These are phyloP conservation scores for Nicotiana paniculata DNA, from an alignment of 257 asterid species.

Conservation along the genomic window DNA sequence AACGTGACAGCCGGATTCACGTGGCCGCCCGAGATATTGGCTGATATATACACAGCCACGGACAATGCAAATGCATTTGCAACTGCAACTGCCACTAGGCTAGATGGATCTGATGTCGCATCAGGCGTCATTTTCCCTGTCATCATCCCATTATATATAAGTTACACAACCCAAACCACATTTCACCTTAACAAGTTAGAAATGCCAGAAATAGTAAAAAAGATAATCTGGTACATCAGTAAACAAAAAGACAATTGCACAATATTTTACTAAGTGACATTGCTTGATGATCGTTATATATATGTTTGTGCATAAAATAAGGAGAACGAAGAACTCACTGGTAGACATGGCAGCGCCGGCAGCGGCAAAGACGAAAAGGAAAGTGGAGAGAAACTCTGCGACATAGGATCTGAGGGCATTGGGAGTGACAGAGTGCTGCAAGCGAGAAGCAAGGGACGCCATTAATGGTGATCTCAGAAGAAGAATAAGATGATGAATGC, in stretches of 20 bases:
- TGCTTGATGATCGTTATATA: no score
- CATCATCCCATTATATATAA: neutral
- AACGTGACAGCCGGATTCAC: constrained; percentile 89
- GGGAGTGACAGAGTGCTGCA: constrained; percentile 50
- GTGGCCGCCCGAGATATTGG: constrained; percentile 75
- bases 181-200: neutral
- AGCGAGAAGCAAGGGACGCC: constrained; percentile 60
- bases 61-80: constrained; percentile 58
- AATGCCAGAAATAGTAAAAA: no score
- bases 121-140: constrained; percentile 45
- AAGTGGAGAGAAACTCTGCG: constrained; percentile 89
- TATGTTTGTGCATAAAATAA: neutral
- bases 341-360: constrained; percentile 66
- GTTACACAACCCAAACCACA: neutral
- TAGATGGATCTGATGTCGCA: constrained; percentile 32
- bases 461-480: constrained; percentile 15
- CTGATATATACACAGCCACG: constrained; percentile 53
- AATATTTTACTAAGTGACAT: neutral
- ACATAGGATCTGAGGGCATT: constrained; percentile 66
- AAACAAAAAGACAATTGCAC: neutral
- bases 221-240: no score
- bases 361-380: constrained; percentile 70
- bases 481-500: neutral
- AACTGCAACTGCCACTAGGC: constrained; percentile 43
- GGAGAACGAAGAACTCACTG: constrained; percentile 19